Conservation (phyloP, 2,329 filamentous ascomycete genomes). For the Triangularia setosa region DNA sequence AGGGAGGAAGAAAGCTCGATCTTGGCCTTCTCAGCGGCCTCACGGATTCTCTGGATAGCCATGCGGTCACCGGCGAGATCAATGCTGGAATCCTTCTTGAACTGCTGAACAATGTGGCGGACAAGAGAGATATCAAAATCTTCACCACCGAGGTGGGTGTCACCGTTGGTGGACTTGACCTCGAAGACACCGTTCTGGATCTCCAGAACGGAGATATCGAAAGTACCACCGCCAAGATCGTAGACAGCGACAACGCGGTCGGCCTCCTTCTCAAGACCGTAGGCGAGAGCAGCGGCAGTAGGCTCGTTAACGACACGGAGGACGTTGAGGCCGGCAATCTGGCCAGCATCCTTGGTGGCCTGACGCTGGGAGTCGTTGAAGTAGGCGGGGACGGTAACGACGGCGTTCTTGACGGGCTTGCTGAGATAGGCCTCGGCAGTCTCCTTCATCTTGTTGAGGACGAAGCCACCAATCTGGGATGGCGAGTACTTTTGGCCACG, state of each 20-base stretch:
- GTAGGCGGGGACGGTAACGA: constrained; percentile 95
- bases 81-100: constrained; percentile 93
- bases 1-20: constrained; percentile 94
- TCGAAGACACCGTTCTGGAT: constrained; percentile 98
- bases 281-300: constrained; percentile 90
- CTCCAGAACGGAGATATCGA: constrained; percentile 97
- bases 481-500: constrained; percentile 95
- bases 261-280: constrained; percentile 91
- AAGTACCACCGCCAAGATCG: constrained; percentile 97
- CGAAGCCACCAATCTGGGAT: constrained; percentile 95
- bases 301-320: constrained; percentile 98
- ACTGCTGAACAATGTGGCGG: constrained; percentile 87
- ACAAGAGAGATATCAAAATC: constrained; percentile 96
- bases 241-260: constrained; percentile 91
- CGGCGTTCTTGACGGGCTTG: constrained; percentile 90
- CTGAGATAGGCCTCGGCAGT: constrained; percentile 90
- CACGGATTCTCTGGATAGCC: constrained; percentile 98
- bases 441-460: constrained; percentile 99
- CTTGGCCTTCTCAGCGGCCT: constrained; percentile 99
- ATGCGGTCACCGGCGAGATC: constrained; percentile 91
- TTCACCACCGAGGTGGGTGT: constrained; percentile 96
- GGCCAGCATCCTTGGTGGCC: constrained; percentile 95
- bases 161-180: constrained; percentile 98
- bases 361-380: constrained; percentile 99
- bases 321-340: constrained; percentile 93